Base-by-base conservation (phyloP, 345 rosid genomes). In the Lumnitzera racemosa region DNA sequence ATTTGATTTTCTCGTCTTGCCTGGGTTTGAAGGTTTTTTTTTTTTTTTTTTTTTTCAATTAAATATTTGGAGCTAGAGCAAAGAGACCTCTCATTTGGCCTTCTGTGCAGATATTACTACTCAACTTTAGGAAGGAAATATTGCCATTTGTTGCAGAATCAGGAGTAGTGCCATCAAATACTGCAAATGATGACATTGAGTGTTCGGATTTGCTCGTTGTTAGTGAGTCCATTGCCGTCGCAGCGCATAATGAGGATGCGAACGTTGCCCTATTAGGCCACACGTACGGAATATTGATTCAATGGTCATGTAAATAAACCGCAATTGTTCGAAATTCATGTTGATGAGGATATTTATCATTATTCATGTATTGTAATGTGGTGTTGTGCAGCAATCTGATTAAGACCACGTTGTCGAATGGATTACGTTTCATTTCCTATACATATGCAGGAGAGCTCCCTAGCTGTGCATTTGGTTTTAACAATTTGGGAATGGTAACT, bases 381-480 rank as follows among this genome's bases (percentile, higher is more conserved):
- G 43, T 0, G 31, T 58, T 36, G 46, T 67, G 66, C 79, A 84
- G 85, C 51, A 81, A 81, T 61, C 48, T 81, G 64, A 58, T 84
- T 57, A 81, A 58, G 59, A 76, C 74, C 31, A 77, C 59, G 36
- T 65, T 81, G 65, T 49, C 81, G 23, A 73, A 54, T 56, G 79
- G 80, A 15, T 12, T 60, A 23, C 65, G 72, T 29, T 83, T 76
- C 64, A 24, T 69, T 47, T 75, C 82, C 23, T 83, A 83, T 62
- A 73, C 86, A 6, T 83, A 78, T 17, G 84, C 89, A n/a, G 89
- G 84, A 61, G 89, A 81, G 74, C 84, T 81, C 46, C 89, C 86
- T 11, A 83, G 84, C 70, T 81, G 89, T 31, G 86, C 89, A 12
- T 78, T 81, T 47, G 89, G 89, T 66, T 74, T 78, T 71, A 83